Percentiles rank a stretch among this genome's conserved stretches.
phyloP scores from a whole-genome alignment of 192 early-diverging fungal genomes.

The Spizellomyces sp. region DNA sequence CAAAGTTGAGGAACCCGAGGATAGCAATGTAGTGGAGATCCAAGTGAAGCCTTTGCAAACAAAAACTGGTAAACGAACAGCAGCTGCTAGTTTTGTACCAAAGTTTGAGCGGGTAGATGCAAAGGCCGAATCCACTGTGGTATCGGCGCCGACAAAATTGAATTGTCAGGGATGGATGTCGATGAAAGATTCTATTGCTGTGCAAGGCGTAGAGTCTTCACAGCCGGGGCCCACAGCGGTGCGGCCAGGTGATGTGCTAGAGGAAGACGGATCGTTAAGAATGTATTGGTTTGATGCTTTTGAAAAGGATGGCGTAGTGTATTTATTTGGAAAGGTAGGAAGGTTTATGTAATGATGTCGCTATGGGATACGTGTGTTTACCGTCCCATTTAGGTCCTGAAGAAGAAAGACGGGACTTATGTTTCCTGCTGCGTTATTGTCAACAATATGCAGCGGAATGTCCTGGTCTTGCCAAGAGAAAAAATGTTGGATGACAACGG shows the following conservation, averaged over 20 bases:
- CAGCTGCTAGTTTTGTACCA: conserved; percentile 28
- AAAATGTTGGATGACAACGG: conserved; percentile 55
- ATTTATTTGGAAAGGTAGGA: conserved; percentile 88
- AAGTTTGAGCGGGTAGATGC: conserved; percentile 36
- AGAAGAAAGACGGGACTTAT: conserved; percentile 55
- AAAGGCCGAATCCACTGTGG: conserved; percentile 32
- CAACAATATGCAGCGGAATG: conserved; percentile 77
- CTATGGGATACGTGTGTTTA: not conserved
- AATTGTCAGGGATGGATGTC: conserved; percentile 41
- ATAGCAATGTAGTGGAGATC: not conserved
- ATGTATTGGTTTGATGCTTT: conserved; percentile 94
- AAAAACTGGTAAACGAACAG: not conserved
- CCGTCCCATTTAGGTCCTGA: conserved; percentile 43
- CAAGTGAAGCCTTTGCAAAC: conserved; percentile 29
- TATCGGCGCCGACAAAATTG: conserved; percentile 22
- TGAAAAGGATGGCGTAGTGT: conserved; percentile 80
- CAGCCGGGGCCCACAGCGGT: not conserved
- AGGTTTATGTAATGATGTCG: not conserved
- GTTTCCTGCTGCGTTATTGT: conserved; percentile 85
- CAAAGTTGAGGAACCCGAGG: not conserved
- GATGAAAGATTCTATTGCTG: conserved; percentile 36
- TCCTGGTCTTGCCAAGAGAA: conserved; percentile 88
- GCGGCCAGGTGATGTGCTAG: conserved; percentile 27
- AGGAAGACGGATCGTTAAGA: conserved; percentile 59
- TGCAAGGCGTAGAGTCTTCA: conserved; percentile 13